Conservation (phyloP, 176 grass and related monocot genomes). For the Cymbopogon citratus region DNA sequence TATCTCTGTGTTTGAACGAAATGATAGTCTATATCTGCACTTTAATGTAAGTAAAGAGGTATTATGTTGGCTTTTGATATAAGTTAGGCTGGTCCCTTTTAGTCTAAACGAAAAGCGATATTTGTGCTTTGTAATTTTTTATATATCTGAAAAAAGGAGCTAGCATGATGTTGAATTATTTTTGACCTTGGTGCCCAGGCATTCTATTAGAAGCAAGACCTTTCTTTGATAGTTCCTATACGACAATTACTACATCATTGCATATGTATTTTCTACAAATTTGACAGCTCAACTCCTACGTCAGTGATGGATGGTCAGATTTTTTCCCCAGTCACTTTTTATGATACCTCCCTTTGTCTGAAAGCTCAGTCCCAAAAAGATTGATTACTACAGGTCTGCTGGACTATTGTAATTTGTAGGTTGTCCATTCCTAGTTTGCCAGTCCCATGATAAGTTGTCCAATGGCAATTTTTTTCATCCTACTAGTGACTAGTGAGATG, state of each 20-base stretch:
- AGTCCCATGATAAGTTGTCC: conserved; percentile 12
- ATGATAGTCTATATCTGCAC: not conserved
- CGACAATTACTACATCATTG: not conserved
- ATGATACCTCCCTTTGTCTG: conserved; percentile 22
- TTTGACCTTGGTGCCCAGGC: not conserved
- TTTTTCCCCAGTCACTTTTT: conserved; percentile 15
- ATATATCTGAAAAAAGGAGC: not conserved
- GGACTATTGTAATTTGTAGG: conserved; percentile 24
- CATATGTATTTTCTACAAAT: not conserved
- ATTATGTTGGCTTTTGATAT: not conserved
- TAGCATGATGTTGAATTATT: not conserved
- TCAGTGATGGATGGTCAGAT: conserved; percentile 19
- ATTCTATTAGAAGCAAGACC: not conserved
- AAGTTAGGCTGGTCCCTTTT: not conserved
- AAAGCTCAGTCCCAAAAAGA: conserved; percentile 24
- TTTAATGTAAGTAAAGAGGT: conserved; percentile 2
- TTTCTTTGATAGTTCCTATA: not conserved
- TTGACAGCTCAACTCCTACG: conserved; percentile 6
- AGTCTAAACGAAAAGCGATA: not conserved
- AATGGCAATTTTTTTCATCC: conserved; percentile 2
- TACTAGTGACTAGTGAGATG: not conserved
- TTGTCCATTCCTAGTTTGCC: conserved; percentile 16
- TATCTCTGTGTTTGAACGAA: not conserved
- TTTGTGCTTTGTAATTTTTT: not conserved
- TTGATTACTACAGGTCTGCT: conserved; percentile 17